phyloP scores from a whole-genome alignment of 192 early-diverging fungal genomes.

The Entomortierella parvispora region DNA sequence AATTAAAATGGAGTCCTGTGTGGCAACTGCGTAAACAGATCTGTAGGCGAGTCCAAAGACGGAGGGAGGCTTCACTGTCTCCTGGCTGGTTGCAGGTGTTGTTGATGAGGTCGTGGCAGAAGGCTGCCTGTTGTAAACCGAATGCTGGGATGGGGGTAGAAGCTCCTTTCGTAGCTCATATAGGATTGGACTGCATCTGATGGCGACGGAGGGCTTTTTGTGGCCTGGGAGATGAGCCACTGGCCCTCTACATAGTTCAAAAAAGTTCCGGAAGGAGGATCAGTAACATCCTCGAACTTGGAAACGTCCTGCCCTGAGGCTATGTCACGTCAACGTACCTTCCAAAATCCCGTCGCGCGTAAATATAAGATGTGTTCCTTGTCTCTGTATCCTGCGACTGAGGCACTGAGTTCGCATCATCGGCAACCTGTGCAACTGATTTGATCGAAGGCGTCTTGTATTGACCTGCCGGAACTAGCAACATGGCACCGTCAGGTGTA shows the following conservation, averaged over 20 bases:
- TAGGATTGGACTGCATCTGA: constrained; percentile 73
- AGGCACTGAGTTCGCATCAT: constrained; percentile 9
- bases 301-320: too few relatives aligned
- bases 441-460: constrained; percentile 49
- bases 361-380: constrained; percentile 74
- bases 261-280: too few relatives aligned
- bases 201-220: constrained; percentile 81
- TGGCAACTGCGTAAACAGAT: constrained; percentile 86
- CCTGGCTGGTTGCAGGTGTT: constrained; percentile 7
- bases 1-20: constrained; percentile 82
- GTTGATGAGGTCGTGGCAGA: neutral
- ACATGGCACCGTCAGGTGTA: constrained; percentile 87
- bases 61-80: constrained; percentile 9
- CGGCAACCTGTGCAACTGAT: constrained; percentile 11
- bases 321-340: constrained; percentile 56
- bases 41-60: constrained; percentile 72
- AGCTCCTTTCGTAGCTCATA: constrained; percentile 55
- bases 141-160: constrained; percentile 14
- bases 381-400: constrained; percentile 43
- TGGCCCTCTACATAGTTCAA: constrained; percentile 62
- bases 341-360: constrained; percentile 67
- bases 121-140: constrained; percentile 6
- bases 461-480: constrained; percentile 85
- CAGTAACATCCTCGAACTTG: too few relatives aligned
- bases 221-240: constrained; percentile 75